These are phyloP conservation scores for Leccinum pachyderme DNA, from an alignment of 1,284 basidiomycete genomes.

Conservation along the genomic window DNA sequence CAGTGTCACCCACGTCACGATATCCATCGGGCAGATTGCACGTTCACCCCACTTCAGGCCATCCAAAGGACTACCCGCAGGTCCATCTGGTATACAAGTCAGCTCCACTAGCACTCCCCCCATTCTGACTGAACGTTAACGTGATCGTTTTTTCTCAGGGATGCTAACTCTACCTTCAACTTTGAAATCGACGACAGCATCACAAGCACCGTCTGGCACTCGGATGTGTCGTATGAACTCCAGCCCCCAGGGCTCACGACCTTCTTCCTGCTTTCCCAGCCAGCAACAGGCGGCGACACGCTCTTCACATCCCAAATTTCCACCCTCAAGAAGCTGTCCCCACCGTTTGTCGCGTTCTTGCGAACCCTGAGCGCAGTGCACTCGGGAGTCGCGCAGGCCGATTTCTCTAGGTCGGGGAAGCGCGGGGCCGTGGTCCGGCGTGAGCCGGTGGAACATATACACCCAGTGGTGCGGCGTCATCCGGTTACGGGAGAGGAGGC, in stretches of 20 bases:
- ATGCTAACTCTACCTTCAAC: constrained; percentile 67
- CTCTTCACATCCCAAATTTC: constrained; percentile 73
- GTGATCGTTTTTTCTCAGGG: constrained; percentile 37
- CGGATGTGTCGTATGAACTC: constrained; percentile 80
- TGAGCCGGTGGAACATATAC: constrained; percentile 74
- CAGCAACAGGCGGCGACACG: constrained; percentile 78
- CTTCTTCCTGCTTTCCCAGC: constrained; percentile 78
- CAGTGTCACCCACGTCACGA: not conserved
- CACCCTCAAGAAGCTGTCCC: constrained; percentile 68
- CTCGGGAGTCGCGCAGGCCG: constrained; percentile 73
- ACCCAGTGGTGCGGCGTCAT: constrained; percentile 67
- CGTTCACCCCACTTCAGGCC: constrained; percentile 79
- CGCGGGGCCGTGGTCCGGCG: constrained; percentile 71
- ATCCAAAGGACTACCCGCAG: constrained; percentile 68
- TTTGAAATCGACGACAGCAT: constrained; percentile 66
- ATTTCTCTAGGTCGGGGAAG: constrained; percentile 65
- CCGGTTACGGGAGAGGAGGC: constrained; percentile 84
- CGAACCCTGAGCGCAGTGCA: constrained; percentile 74
- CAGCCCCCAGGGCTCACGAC: constrained; percentile 86
- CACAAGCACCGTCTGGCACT: constrained; percentile 72
- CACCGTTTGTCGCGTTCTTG: constrained; percentile 70
- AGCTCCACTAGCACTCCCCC: not conserved
- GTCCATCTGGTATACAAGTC: constrained; percentile 76
- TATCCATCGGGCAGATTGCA: constrained; percentile 51
- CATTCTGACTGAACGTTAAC: constrained; percentile 1